A percentile compares a stretch with the other conserved stretches of the same genome.
Evolutionary conservation across 106 monocot genomes (phyloP).

Genomic region (Gastrodia elata): DNA sequence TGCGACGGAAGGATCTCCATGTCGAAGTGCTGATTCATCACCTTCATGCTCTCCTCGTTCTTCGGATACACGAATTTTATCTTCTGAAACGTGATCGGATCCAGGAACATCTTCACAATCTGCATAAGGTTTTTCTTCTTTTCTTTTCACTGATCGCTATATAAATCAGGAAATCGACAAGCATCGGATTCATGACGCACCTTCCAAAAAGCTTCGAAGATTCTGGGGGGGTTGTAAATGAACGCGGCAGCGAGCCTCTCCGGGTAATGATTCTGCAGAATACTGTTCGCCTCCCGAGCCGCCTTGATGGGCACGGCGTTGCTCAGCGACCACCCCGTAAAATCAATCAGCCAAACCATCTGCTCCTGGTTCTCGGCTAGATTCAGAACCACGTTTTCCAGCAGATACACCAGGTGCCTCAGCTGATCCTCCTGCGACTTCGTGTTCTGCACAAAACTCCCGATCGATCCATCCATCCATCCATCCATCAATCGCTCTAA

Average conservation of each 20-base stretch:
- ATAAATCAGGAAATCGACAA: too few relatives aligned
- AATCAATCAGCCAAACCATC: constrained; percentile 19
- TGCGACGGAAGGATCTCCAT: constrained; percentile 42
- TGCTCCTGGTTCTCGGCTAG: constrained; percentile 12
- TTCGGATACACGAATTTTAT: constrained; percentile 74
- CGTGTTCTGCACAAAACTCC: constrained; percentile 12
- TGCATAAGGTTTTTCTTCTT: not conserved
- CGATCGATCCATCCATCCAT: not conserved
- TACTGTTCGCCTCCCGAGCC: constrained; percentile 9
- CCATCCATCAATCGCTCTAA: not conserved
- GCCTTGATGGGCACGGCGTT: constrained; percentile 9
- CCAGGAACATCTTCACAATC: constrained; percentile 34
- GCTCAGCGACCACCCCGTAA: constrained; percentile 9
- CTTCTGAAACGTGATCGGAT: constrained; percentile 53
- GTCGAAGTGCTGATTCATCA: constrained; percentile 50
- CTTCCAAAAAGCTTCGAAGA: constrained; percentile 29
- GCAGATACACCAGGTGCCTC: constrained; percentile 13
- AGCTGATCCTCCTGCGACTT: constrained; percentile 9
- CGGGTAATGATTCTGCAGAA: constrained; percentile 26
- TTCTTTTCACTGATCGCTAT: too few relatives aligned
- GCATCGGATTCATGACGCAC: too few relatives aligned
- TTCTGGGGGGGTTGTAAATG: constrained; percentile 17
- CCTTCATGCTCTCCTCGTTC: constrained; percentile 52
- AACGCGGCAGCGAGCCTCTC: constrained; percentile 17
- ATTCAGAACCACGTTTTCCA: constrained; percentile 16